Conservation (phyloP, 768 basidiomycete species). For the Tephrocybe sp. region DNA sequence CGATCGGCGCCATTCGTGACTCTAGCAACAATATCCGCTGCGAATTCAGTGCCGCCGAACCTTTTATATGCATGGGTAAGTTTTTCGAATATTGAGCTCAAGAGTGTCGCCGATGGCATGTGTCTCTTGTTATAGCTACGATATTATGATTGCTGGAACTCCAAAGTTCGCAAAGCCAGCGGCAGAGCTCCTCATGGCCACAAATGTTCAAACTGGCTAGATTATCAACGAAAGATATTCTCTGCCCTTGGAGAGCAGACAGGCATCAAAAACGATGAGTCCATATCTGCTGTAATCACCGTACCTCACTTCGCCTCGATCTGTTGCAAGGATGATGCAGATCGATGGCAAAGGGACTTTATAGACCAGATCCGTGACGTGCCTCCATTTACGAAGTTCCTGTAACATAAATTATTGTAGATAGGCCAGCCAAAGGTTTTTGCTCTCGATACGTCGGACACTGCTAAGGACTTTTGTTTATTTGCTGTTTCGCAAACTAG, state of each 20-base stretch:
- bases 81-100: too few relatives aligned
- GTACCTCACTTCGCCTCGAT: slow-evolving; percentile 18
- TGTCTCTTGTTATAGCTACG: slow-evolving; percentile 6
- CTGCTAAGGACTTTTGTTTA: too few relatives aligned
- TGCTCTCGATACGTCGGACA: too few relatives aligned
- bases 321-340: slow-evolving; percentile 17
- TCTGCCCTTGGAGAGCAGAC: slow-evolving; percentile 9
- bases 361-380: slow-evolving; percentile 7
- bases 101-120: neutral
- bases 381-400: slow-evolving; percentile 16
- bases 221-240: slow-evolving; percentile 18
- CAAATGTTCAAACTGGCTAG: slow-evolving; percentile 15
- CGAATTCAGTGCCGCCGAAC: slow-evolving; percentile 4
- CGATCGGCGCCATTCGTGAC: slow-evolving; percentile 16
- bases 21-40: slow-evolving; percentile 1
- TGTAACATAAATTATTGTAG: neutral
- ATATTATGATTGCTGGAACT: slow-evolving; percentile 14
- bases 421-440: neutral
- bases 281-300: slow-evolving; percentile 9
- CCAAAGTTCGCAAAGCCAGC: slow-evolving; percentile 12
- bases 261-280: slow-evolving; percentile 14
- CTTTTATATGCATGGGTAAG: slow-evolving; percentile 15
- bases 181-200: slow-evolving; percentile 11
- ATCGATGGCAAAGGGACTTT: slow-evolving; percentile 14
- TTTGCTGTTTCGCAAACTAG: too few relatives aligned